Conservation (phyloP, 805 yeast genomes). For the Dipodascopsis tothii region DNA sequence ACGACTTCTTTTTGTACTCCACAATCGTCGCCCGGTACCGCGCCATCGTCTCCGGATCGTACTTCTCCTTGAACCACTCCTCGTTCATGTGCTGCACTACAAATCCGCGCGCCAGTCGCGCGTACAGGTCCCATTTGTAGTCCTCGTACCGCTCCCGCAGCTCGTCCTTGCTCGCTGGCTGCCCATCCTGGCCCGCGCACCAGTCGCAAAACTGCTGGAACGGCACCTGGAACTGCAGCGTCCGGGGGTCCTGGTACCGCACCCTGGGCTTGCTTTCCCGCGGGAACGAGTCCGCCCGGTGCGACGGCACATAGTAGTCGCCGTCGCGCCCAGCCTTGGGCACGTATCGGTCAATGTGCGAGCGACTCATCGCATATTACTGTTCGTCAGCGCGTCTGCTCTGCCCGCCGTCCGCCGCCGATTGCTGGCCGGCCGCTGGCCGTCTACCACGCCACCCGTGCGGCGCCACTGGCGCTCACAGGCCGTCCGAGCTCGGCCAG, state of each 20-base stretch:
- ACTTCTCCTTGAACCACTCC: slow-evolving; percentile 22
- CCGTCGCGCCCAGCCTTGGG: background rate
- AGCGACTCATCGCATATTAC: background rate
- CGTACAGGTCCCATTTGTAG: slow-evolving; percentile 18
- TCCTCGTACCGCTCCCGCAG: slow-evolving; percentile 11
- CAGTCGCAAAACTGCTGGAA: slow-evolving; percentile 17
- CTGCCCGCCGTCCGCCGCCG: too few relatives aligned
- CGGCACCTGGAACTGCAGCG: slow-evolving; percentile 10
- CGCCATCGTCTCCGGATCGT: slow-evolving; percentile 7
- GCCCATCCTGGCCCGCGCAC: slow-evolving; percentile 8
- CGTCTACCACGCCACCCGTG: too few relatives aligned
- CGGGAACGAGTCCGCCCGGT: background rate
- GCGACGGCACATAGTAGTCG: background rate
- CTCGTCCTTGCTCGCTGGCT: slow-evolving; percentile 1
- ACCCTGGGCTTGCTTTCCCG: background rate
- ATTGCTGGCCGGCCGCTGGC: too few relatives aligned
- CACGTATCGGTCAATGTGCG: background rate
- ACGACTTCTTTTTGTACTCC: slow-evolving; percentile 8
- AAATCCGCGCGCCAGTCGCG: slow-evolving; percentile 20
- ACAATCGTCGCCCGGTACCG: background rate
- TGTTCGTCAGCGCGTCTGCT: too few relatives aligned
- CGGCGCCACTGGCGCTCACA: too few relatives aligned
- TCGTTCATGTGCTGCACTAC: slow-evolving; percentile 18
- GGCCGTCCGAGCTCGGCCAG: too few relatives aligned
- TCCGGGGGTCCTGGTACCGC: slow-evolving; percentile 14